Base-by-base conservation (phyloP, 305 asterid genomes). In the Ilex paraguariensis region DNA sequence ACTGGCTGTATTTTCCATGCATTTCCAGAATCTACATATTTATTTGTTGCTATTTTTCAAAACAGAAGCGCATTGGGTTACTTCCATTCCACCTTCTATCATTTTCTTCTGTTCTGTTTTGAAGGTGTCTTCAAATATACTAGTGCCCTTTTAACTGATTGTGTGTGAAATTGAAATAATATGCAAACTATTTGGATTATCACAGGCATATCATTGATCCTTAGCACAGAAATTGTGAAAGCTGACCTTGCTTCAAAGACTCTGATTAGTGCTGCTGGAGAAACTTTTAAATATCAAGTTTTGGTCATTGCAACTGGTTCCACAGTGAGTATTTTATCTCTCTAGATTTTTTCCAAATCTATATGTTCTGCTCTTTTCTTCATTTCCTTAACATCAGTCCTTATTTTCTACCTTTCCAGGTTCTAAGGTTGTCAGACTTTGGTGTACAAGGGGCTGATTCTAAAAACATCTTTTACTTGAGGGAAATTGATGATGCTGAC, bases 391-490 rank as follows among this genome's bases (percentile, higher is more conserved):
- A 44, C 31, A 32, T 54, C 12, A 52, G 49, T 60, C 32, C 13
- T 44, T 33, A 42, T 68, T 61, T 9, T 10, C 9, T 15, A 16
- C 31, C 62, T 67, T 42, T 68, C 52, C 87, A 92, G 98, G 95
- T 89, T 71, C 63, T 89, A 60, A 84, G 62, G 70, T 68, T 92
- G 85, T 57, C 88, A 3, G 98, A 92, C 78, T 89, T 87, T 73
- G 97, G 97, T 31, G 88, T 84, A 56, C 70, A 81, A 78, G 96
- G 97, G 60, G 94, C 97, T 66, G 95, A 87, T 73, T 85, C 97
- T 72, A 87, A 92, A 73, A 92, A 87, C 77, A 87, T 92, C 59
- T 86, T 85, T 48, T 92, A 92, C 81, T 81, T 92, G 87, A 84
- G 98, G 73, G 97, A 85, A 68, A 81, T 90, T 45, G 93, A 81